Evolutionary conservation across 2,329 filamentous ascomycete species (phyloP), one percentile per base, ranked within the genome.

Genomic region (Rhytidhysteron rufulum): DNA sequence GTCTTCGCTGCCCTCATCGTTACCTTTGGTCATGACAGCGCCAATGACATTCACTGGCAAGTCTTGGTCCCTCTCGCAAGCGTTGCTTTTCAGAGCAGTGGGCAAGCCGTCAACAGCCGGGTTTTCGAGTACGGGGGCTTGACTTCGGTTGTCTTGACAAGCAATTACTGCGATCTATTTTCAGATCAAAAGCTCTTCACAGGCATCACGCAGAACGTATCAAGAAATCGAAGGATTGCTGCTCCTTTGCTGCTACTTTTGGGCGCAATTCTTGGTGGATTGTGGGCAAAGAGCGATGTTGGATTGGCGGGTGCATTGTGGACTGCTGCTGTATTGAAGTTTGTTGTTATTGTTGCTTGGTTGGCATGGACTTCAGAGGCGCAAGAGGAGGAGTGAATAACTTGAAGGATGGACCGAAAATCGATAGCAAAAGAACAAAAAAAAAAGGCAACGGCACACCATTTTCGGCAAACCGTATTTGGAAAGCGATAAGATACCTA

Each of bases 131-230:
- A 82, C 57, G 82, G 80, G 42, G 79, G 82, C 2, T 67, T 91
- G 16, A 89, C 86, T 0, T 88, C 83, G 45, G 86, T 89, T 13
- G 87, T 90, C 3, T 65, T 93, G 43, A 91, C 87, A 1, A 88
- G 84, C 58, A 82, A 87, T 46, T 91, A 90, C 68, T 89, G 85
- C 57, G 87, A 91, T 59, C 57, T 91, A 16, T 88, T 88, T 51
- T 85, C 82, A 1, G 85, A 88, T 53, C 66, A 72, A 8, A 68
- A 70, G 7, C 45, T 81, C n/a, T 60, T 78, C 4, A 60, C 60
- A 0, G 57, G 53, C 2, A 44, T 67, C 2, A 44, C 61, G 10
- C 54, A 60, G 2, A 75, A 79, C 41, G 60, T 70, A 0, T 77
- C 80, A 55, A 63, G 78, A 35, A 78, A 79, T 55, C 65, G 75